Percentiles rank a stretch among this genome's conserved stretches.
Conservation (phyloP, 1,284 basidiomycete species). For the Neolentinus lepideus region DNA sequence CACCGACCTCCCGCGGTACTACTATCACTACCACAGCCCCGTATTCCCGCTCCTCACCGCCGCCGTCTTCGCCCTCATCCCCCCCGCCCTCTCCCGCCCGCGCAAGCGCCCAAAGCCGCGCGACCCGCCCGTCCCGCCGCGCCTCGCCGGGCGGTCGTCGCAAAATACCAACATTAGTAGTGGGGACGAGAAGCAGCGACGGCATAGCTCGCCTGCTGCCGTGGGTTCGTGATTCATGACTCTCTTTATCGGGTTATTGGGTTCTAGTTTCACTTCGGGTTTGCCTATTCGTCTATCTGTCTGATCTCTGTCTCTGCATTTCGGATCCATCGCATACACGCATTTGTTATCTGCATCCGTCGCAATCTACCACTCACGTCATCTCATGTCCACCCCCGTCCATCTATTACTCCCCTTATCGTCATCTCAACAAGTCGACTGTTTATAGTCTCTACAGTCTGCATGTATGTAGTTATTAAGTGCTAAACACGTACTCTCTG, state of each 20-base stretch:
- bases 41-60: neutral
- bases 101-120: constrained; percentile 10
- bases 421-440: too few relatives aligned
- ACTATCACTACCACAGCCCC: too few relatives aligned
- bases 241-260: too few relatives aligned
- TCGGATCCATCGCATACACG: neutral
- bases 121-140: constrained; percentile 23
- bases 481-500: too few relatives aligned
- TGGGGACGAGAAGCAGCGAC: neutral
- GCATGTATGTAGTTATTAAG: too few relatives aligned
- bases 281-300: neutral
- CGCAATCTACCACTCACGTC: neutral
- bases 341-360: neutral
- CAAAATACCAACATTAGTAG: neutral
- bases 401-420: too few relatives aligned
- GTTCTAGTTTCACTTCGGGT: too few relatives aligned
- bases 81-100: constrained; percentile 3
- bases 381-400: too few relatives aligned
- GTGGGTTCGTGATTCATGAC: neutral
- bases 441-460: too few relatives aligned
- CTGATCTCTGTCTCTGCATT: neutral
- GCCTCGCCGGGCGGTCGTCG: constrained; percentile 10
- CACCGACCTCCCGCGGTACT: too few relatives aligned
- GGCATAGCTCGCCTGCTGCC: neutral
- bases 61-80: neutral